These are phyloP conservation scores for Actinomortierella ambigua DNA, from an alignment of 371 early-diverging fungal species.

Conservation along the genomic window DNA sequence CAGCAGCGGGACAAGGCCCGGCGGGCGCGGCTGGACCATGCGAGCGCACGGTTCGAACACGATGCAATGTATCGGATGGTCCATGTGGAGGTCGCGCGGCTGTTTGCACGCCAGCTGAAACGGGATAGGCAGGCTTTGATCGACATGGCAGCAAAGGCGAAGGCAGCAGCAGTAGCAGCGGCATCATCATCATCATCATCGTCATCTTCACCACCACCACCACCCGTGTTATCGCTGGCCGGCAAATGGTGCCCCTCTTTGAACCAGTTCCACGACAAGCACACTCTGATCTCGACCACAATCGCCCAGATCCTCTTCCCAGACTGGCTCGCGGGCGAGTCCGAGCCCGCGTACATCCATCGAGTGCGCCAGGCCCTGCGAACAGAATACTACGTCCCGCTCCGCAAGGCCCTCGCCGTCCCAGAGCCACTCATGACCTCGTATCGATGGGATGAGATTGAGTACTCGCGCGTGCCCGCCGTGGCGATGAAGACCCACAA, in stretches of 20 bases:
- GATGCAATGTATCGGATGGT: conserved; percentile 14
- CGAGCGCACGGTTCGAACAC: too few species aligned
- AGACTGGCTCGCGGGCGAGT: conserved; percentile 25
- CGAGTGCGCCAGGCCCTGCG: conserved; percentile 50
- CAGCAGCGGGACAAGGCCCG: conserved; percentile 13
- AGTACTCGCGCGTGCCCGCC: conserved; percentile 53
- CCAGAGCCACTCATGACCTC: conserved; percentile 49
- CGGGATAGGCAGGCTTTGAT: conserved; percentile 44
- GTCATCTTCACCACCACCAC: conserved; percentile 27
- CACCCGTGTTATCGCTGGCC: conserved; percentile 29
- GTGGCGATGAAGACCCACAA: conserved; percentile 48
- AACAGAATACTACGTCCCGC: conserved; percentile 47
- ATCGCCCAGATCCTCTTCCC: conserved; percentile 50
- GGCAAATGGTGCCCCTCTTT: conserved; percentile 64
- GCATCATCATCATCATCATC: conserved; percentile 15
- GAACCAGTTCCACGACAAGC: conserved; percentile 52
- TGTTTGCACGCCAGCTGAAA: conserved; percentile 50
- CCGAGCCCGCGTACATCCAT: conserved; percentile 47
- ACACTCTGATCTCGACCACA: conserved; percentile 50
- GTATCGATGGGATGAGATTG: conserved; percentile 50
- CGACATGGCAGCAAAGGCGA: conserved; percentile 12
- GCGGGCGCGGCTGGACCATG: not conserved
- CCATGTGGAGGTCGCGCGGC: conserved; percentile 47
- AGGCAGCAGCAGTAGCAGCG: not conserved
- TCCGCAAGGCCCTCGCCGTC: conserved; percentile 50